Conservation (phyloP, 2,329 filamentous ascomycete species). For the Myriosclerotinia curreyana region DNA sequence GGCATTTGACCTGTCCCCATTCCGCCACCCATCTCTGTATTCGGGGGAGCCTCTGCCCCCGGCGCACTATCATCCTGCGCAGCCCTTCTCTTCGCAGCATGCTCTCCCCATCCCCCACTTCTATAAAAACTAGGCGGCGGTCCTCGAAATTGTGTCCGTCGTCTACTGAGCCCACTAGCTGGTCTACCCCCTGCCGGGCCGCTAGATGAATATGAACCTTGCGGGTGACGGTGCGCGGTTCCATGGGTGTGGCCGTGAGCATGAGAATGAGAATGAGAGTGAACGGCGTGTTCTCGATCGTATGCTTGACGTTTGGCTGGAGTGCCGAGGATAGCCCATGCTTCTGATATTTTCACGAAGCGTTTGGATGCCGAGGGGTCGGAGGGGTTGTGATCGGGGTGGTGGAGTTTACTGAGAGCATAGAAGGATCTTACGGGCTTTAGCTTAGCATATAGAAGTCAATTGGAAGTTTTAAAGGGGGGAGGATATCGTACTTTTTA, state of each 20-base stretch:
- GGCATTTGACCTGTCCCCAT: conserved; percentile 59
- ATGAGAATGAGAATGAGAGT: conserved; percentile 20
- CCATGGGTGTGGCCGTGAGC: background rate
- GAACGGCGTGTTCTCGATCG: conserved; percentile 60
- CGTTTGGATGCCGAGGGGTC: conserved; percentile 69
- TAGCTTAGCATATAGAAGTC: conserved; percentile 6
- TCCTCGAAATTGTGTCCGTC: conserved; percentile 73
- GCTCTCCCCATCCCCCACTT: conserved; percentile 71
- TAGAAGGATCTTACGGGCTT: conserved; percentile 68
- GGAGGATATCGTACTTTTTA: conserved; percentile 62
- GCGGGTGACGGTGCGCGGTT: conserved; percentile 35
- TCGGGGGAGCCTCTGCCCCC: conserved; percentile 23
- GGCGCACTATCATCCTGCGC: conserved; percentile 43
- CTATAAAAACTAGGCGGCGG: conserved; percentile 89
- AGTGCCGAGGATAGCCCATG: conserved; percentile 73
- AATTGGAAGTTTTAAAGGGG: background rate
- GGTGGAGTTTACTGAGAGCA: conserved; percentile 82
- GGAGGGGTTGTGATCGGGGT: conserved; percentile 83
- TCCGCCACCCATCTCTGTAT: conserved; percentile 44
- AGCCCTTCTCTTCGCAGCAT: conserved; percentile 56
- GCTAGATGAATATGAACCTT: conserved; percentile 54
- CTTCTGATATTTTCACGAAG: conserved; percentile 81
- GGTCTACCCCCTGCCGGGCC: conserved; percentile 70
- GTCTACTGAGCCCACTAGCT: conserved; percentile 74
- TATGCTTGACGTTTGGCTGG: conserved; percentile 73